Evolutionary conservation across 805 yeast genomes (phyloP), one percentile per base, ranked within the genome.

Genomic region (Ogataea nitratoaversa): DNA sequence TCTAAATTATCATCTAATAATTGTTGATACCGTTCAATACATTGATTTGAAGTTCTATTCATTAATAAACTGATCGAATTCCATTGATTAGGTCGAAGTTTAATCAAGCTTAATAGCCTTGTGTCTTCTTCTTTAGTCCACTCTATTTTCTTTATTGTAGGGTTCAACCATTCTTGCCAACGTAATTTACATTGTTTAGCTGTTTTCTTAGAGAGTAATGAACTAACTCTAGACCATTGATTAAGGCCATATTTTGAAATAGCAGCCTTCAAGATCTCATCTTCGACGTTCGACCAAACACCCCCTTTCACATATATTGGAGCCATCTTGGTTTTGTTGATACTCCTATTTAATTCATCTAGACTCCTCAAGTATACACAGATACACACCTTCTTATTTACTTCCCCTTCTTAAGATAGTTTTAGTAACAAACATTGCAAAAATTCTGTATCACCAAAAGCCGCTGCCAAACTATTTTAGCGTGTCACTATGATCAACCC

Each of bases 171-270:
- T 54, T 91, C 96, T 36, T 69, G 71, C 99, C 99, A 91, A 48
- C 98, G 68, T 2, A 95, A 85, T 54, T 89, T 87, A 46, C 95
- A 91, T 59, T 93, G 98, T 54, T 79, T 81, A 4, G 97, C 95
- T 2, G 89, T 82, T 61, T 91, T 91, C 57, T 84, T 79, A 5
- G 87, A 82, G 27, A 91, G 65, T 33, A 91, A 69, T 0, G 97
- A 88, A 1, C 96, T 84, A 4, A 91, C 91, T 37, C 96, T 75
- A 12, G 93, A 74, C 99, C 99, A 91, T 54, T 93, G 96, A 51
- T 86, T 89, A 16, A 89, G 68, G 0, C 99, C 99, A 60, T 91
- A 91, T 57, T 91, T 93, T 30, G 93, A 76, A 2, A 93, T 85
- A 1, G 96, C 96, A 0, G 96, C 95, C 48, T 82, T 81, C 32